Evolutionary conservation across 2,329 filamentous ascomycete genomes (phyloP), one percentile per base, ranked within the genome.

Genomic region (Fusarium denticulatum): DNA sequence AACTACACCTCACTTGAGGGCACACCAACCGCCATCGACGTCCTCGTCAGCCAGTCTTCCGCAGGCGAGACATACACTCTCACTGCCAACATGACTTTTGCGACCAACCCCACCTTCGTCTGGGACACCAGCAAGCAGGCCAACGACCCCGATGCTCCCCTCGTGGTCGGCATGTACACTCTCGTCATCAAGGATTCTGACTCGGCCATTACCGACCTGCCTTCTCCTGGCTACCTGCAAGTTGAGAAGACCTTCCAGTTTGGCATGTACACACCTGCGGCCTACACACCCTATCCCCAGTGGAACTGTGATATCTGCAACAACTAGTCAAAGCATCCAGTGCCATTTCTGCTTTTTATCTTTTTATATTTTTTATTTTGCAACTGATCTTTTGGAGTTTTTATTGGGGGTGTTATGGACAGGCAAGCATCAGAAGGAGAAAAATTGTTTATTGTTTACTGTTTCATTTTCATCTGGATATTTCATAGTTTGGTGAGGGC

Each of bases 1-100:
- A 92, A 92, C 82, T 92, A 91, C 83, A 92, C 90, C 7, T 87
- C 86, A 49, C 80, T 92, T 36, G 83, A 85, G 62, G 88, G 83
- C 32, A 87, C 84, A 3, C 90, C 90, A 5, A 89, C 88, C 7
- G 90, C 89, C 45, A 78, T 92, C 64, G 89, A 92, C 72, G 83
- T 92, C 20, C 80, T 91, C 64, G 84, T 89, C 39, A 88, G 87
- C 72, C 90, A 88, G 83, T 86, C 86, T 45, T 80, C 80, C 13
- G 87, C 85, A 49, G 80, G 83, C 26, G 83, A 85, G 68, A 87
- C 89, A 5, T 92, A 88, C 83, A 92, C 90, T 22, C 83, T 92
- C 49, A 90, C 90, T 7, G 83, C 85, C 78, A 92, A 92, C 83
- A 90, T 91, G 87, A 88, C 88, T 1, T 90, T 88, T 64, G 80